These are phyloP conservation scores for Parietaria judaica DNA, from an alignment of 306 rosid species.

Conservation along the genomic window DNA sequence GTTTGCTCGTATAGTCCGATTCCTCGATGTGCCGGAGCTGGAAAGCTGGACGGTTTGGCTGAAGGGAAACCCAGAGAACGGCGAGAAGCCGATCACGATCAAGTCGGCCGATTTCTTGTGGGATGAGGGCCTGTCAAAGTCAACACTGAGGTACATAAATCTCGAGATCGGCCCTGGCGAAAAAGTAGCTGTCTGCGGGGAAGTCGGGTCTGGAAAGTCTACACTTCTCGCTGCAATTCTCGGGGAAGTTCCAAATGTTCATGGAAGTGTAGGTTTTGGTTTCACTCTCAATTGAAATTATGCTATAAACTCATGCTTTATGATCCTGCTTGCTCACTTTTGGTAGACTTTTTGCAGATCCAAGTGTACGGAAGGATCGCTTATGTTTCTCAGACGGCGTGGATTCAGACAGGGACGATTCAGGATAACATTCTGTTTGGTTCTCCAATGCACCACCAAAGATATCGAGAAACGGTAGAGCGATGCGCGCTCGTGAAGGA, in stretches of 20 bases:
- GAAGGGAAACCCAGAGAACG: slow-evolving; percentile 18
- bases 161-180: slow-evolving; percentile 49
- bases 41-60: slow-evolving; percentile 29
- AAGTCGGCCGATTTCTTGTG: slow-evolving; percentile 63
- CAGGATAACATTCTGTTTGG: slow-evolving; percentile 81
- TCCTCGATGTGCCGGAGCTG: slow-evolving; percentile 72
- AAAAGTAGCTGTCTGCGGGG: slow-evolving; percentile 86
- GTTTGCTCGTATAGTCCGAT: slow-evolving; percentile 51
- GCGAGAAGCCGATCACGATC: slow-evolving; percentile 33
- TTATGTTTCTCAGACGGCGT: slow-evolving; percentile 84
- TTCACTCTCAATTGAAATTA: too few relatives aligned
- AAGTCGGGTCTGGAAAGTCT: slow-evolving; percentile 93
- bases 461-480: slow-evolving; percentile 61
- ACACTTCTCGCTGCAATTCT: slow-evolving; percentile 76
- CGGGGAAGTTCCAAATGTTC: slow-evolving; percentile 59
- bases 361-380: slow-evolving; percentile 70
- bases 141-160: slow-evolving; percentile 53
- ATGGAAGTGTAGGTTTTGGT: slow-evolving; percentile 43
- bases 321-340: too few relatives aligned
- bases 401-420: slow-evolving; percentile 83
- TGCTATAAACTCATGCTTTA: too few relatives aligned
- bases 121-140: slow-evolving; percentile 48
- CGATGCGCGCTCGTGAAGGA: slow-evolving; percentile 77
- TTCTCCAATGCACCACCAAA: slow-evolving; percentile 48
- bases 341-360: slow-evolving; percentile 27